Percentiles rank a stretch among this genome's conserved stretches.
Evolutionary conservation across 2,329 filamentous ascomycete genomes (phyloP).

Genomic region (Colletotrichum viniferum): DNA sequence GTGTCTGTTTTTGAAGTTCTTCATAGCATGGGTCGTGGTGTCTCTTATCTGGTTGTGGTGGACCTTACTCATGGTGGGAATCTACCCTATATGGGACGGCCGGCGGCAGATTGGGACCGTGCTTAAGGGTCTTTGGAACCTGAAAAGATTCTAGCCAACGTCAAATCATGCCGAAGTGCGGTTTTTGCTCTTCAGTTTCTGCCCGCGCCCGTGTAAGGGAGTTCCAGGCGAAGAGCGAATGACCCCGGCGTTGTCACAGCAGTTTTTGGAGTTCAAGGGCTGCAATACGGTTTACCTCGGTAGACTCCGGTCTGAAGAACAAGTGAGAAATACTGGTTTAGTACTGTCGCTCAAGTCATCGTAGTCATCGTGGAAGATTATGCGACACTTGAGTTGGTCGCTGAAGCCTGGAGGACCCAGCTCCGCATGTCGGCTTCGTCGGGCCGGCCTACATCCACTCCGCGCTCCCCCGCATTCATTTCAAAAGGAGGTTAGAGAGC

Average conservation of each 20-base stretch:
- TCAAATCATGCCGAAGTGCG: neutral
- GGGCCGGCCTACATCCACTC: neutral
- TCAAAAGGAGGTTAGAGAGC: neutral
- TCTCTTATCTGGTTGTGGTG: constrained; percentile 58
- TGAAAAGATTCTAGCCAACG: neutral
- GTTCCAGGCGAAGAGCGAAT: neutral
- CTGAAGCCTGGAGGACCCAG: neutral
- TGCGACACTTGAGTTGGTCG: neutral
- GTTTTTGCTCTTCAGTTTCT: neutral
- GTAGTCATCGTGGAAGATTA: neutral
- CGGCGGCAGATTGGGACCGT: constrained; percentile 33
- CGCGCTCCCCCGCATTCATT: neutral
- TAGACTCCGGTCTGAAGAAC: neutral
- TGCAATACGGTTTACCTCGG: neutral
- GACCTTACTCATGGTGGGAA: constrained; percentile 51
- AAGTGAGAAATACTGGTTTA: neutral
- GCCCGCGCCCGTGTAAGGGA: neutral
- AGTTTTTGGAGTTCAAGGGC: neutral
- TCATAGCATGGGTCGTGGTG: constrained; percentile 53
- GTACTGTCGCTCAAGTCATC: neutral
- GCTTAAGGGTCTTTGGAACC: neutral
- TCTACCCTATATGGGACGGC: constrained; percentile 55
- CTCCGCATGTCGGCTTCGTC: neutral
- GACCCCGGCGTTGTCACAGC: neutral
- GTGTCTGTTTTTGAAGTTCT: constrained; percentile 43